Conservation (phyloP, 305 asterid genomes). For the Fraxinus angustifolia region DNA sequence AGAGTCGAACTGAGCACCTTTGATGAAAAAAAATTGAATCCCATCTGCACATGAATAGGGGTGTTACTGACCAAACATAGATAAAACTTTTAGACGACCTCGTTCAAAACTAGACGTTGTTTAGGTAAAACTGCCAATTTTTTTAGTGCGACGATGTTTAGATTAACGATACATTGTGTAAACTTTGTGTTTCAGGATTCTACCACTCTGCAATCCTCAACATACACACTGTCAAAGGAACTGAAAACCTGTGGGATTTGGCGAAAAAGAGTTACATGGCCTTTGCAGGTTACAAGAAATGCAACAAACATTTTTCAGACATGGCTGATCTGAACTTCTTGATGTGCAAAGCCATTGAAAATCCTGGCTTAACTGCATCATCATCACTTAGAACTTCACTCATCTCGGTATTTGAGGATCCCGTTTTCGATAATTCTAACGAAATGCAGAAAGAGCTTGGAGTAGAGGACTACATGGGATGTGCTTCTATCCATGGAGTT, state of each 20-base stretch:
- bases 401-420: slow-evolving; percentile 58
- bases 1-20: neutral
- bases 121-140: neutral
- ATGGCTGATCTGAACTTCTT: slow-evolving; percentile 64
- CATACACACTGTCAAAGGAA: slow-evolving; percentile 17
- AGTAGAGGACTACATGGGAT: slow-evolving; percentile 55
- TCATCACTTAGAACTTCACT: slow-evolving; percentile 52
- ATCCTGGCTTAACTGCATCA: slow-evolving; percentile 47
- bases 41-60: neutral
- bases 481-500: slow-evolving; percentile 60
- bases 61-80: neutral
- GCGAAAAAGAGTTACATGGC: slow-evolving; percentile 36
- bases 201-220: slow-evolving; percentile 26
- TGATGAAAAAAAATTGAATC: neutral
- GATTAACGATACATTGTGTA: neutral
- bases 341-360: slow-evolving; percentile 52
- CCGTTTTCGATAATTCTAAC: slow-evolving; percentile 41
- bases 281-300: slow-evolving; percentile 34
- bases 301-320: slow-evolving; percentile 59
- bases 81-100: neutral
- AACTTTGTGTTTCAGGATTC: slow-evolving; percentile 11
- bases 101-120: neutral
- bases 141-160: neutral
- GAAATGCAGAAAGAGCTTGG: slow-evolving; percentile 29
- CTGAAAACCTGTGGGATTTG: slow-evolving; percentile 25